These are phyloP conservation scores for Rhazya stricta DNA, from an alignment of 257 asterid genomes.

Conservation along the genomic window DNA sequence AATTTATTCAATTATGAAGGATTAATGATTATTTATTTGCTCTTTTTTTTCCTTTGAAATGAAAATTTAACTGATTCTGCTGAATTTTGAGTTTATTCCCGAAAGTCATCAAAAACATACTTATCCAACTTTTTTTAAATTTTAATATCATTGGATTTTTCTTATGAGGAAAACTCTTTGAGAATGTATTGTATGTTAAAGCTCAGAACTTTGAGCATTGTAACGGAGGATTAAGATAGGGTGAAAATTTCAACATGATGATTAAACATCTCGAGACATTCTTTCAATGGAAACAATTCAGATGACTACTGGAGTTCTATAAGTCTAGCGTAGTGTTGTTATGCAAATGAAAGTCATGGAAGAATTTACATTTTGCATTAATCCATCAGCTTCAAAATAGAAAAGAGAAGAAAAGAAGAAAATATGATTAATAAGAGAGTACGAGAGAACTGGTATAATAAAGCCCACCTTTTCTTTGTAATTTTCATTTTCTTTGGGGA, in stretches of 20 bases:
- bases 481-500: background rate
- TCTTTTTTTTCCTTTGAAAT: background rate
- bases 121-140: no score
- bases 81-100: background rate
- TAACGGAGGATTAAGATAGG: background rate
- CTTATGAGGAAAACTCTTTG: background rate
- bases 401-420: no score
- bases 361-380: background rate
- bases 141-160: background rate
- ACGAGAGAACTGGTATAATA: background rate
- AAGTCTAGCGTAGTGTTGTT: background rate
- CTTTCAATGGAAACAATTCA: no score
- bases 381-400: no score
- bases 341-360: background rate
- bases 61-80: background rate
- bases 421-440: background rate
- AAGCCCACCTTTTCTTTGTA: no score
- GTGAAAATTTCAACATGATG: no score
- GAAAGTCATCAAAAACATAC: background rate
- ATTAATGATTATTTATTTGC: background rate
- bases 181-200: background rate
- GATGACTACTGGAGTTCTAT: background rate
- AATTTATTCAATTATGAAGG: background rate
- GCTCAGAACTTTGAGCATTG: background rate
- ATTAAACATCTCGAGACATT: no score